Conservation (phyloP, 192 early-diverging fungal species). For the Oehlia diaphana region DNA sequence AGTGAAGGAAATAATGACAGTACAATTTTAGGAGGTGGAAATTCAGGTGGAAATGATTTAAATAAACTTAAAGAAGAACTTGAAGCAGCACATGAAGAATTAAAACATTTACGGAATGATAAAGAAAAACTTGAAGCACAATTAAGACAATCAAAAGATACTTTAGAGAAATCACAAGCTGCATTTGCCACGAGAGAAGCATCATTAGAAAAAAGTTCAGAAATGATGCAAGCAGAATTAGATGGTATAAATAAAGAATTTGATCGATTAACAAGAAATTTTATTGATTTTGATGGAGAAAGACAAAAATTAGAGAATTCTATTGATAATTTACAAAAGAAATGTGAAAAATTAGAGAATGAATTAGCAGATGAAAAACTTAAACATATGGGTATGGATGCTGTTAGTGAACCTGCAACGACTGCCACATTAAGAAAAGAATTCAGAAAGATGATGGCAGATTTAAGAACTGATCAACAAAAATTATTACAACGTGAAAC, state of each 20-base stretch:
- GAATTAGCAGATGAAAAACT: constrained; percentile 41
- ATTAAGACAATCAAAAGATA: constrained; percentile 14
- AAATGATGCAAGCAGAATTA: constrained; percentile 36
- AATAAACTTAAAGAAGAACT: constrained; percentile 3
- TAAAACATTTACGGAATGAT: constrained; percentile 32
- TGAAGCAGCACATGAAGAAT: constrained; percentile 30
- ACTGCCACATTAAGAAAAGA: constrained; percentile 55
- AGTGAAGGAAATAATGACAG: neutral
- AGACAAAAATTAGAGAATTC: constrained; percentile 36
- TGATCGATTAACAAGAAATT: constrained; percentile 43
- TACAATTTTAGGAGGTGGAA: too few relatives aligned
- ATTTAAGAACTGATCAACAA: constrained; percentile 51
- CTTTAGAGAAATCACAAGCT: constrained; percentile 21
- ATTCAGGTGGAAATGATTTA: neutral
- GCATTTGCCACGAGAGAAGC: constrained; percentile 33
- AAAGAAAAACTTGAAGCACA: constrained; percentile 24
- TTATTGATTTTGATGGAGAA: constrained; percentile 43
- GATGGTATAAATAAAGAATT: constrained; percentile 46
- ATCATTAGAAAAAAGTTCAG: constrained; percentile 33
- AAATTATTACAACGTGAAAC: constrained; percentile 47
- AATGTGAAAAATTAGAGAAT: constrained; percentile 33
- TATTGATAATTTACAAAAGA: constrained; percentile 34
- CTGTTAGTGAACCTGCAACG: constrained; percentile 20
- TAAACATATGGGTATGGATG: constrained; percentile 37
- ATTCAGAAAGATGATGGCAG: constrained; percentile 53